These are phyloP conservation scores for Populus ilicifolia DNA, from an alignment of 345 rosid species.

Conservation along the genomic window DNA sequence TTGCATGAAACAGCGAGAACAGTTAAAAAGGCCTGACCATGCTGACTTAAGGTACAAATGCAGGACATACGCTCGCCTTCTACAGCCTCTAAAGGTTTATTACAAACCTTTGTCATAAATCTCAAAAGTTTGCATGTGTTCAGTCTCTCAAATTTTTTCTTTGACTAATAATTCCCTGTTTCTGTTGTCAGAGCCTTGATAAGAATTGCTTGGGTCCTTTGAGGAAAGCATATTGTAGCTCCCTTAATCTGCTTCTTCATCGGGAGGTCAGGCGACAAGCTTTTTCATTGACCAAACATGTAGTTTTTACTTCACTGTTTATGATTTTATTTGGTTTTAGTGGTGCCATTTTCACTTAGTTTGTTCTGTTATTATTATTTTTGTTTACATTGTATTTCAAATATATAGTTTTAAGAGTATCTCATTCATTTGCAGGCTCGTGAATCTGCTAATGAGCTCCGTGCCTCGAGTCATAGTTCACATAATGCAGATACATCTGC, in stretches of 20 bases:
- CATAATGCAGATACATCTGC: constrained; percentile 73
- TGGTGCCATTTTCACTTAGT: neutral
- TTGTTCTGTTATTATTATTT: neutral
- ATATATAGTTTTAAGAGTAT: constrained; percentile 1
- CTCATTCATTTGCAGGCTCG: constrained; percentile 70
- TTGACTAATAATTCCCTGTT: constrained; percentile 19
- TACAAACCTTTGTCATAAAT: constrained; percentile 2
- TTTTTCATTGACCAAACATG: neutral
- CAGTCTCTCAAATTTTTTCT: neutral
- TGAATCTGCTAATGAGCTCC: constrained; percentile 98
- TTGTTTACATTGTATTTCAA: neutral
- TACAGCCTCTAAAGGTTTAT: constrained; percentile 88
- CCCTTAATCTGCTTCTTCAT: constrained; percentile 94
- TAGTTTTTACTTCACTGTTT: neutral
- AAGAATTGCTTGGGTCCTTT: constrained; percentile 78
- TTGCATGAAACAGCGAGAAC: constrained; percentile 72
- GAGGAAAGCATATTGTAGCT: constrained; percentile 97
- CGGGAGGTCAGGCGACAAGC: constrained; percentile 68
- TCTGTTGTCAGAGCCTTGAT: constrained; percentile 71
- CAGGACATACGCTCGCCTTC: constrained; percentile 97
- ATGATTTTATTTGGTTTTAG: neutral
- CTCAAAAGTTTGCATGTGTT: constrained; percentile 9
- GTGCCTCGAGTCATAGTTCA: constrained; percentile 81
- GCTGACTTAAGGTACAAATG: constrained; percentile 98
- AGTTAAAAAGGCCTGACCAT: constrained; percentile 98